Base-by-base conservation (phyloP, 1,139 yeast species). In the Protomyces gravidus region DNA sequence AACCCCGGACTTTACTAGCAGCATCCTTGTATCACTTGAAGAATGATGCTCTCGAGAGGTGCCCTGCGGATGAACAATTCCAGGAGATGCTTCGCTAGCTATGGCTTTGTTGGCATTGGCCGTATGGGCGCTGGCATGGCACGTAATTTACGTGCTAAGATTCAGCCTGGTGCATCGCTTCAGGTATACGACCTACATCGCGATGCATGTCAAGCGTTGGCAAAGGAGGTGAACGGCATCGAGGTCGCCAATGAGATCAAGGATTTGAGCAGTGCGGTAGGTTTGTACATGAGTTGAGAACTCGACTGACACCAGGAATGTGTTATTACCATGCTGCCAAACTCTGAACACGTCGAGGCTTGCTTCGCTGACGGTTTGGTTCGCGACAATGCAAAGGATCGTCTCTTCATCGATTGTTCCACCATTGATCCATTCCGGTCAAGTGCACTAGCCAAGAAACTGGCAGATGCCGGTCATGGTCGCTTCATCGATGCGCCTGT, bases 91-190 rank as follows among this genome's bases (percentile, higher is more conserved):
- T 36, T 36, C 42, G 15, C 42, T 1, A 36, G 42, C 42, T 36
- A 36, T 36, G 85, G 84, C 21, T 80, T 80, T 69, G 76, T 81
- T 49, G 85, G 85, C 13, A 73, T 81, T 27, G 85, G 85, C 21
- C 79, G 79, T 62, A 81, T 81, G 85, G 83, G 85, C 61, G 78
- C 78, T 62, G 80, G 79, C 64, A 81, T 81, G 85, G 84, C 84
- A 21, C 72, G 77, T 64, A 83, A 81, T 65, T 73, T 81, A 39
- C 76, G 78, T 64, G 70, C 73, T 57, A 73, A 78, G 62, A 70
- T 78, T 62, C 72, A 72, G 36, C 71, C 76, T 1, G 61, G 66
- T 15, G 83, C 80, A 64, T 69, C 70, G 49, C 71, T 80, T 61
- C 73, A 75, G 52, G 78, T 80, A 11, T 75, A 74, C 65, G 84